Evolutionary conservation across 2,329 filamentous ascomycete genomes (phyloP).

Genomic region (Pseudopithomyces maydicus): DNA sequence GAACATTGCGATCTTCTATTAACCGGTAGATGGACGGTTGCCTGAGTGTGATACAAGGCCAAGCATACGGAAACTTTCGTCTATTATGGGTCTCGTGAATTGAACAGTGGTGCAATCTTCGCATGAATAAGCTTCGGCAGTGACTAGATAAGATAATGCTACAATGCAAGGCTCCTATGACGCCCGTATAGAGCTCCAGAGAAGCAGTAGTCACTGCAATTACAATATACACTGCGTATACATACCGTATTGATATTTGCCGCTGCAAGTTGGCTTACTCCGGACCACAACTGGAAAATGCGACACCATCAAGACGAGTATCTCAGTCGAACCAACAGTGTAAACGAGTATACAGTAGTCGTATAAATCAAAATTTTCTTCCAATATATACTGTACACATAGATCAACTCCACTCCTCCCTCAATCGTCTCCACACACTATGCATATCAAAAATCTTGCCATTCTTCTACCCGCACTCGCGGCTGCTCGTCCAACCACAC

Average conservation of each 20-base stretch:
- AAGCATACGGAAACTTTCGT: neutral
- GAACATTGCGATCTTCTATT: neutral
- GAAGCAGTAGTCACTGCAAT: neutral
- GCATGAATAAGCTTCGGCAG: neutral
- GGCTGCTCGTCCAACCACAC: conserved; percentile 10
- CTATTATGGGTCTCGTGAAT: neutral
- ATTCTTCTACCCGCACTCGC: conserved; percentile 5
- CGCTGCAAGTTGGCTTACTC: neutral
- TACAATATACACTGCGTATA: neutral
- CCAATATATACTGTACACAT: neutral
- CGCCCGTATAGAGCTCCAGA: neutral
- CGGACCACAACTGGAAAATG: neutral
- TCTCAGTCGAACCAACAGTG: neutral
- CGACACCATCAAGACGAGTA: neutral
- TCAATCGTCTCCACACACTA: neutral
- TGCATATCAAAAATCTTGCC: conserved; percentile 5
- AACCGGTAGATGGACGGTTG: neutral
- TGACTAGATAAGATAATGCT: neutral
- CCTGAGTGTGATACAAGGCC: neutral
- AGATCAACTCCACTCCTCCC: neutral
- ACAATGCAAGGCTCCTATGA: neutral
- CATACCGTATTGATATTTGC: neutral
- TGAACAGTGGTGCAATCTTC: neutral
- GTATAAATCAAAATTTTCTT: neutral
- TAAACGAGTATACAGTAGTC: too few species aligned